A percentile compares a stretch with the other conserved stretches of the same genome.
Evolutionary conservation across 768 basidiomycete genomes (phyloP).

Genomic region (Leucosporidium scottii): DNA sequence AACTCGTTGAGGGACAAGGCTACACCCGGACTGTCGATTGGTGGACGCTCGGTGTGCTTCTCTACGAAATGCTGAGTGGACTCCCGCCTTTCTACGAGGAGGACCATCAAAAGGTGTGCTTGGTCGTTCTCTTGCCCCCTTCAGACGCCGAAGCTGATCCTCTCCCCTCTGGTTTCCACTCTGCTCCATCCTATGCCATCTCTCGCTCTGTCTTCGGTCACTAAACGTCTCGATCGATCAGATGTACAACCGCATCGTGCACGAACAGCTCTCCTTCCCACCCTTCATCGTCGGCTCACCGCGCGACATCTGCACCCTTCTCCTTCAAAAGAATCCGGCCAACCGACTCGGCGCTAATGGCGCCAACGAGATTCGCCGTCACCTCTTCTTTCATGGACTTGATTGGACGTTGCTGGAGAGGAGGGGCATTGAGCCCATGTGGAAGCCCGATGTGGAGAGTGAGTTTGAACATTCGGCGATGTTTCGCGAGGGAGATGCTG

Average conservation of each 20-base stretch:
- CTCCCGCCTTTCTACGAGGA: constrained; percentile 97
- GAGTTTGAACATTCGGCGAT: constrained; percentile 41
- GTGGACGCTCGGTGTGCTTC: constrained; percentile 93
- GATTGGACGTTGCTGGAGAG: constrained; percentile 73
- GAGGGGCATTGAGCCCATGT: constrained; percentile 95
- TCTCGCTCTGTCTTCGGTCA: no score
- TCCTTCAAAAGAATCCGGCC: constrained; percentile 79
- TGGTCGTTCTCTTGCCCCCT: not conserved
- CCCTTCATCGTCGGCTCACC: constrained; percentile 79
- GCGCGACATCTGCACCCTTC: constrained; percentile 70
- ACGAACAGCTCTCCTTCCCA: constrained; percentile 78
- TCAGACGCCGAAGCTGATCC: no score
- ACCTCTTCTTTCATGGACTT: constrained; percentile 87
- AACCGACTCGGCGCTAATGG: constrained; percentile 79
- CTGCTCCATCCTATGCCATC: no score
- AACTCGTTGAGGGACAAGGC: constrained; percentile 46
- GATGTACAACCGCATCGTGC: constrained; percentile 49
- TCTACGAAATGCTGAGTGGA: constrained; percentile 86
- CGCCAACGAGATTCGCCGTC: constrained; percentile 88
- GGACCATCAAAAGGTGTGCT: constrained; percentile 40
- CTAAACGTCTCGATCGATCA: no score
- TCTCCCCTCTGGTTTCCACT: no score
- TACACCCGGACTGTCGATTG: constrained; percentile 68
- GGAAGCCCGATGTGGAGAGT: constrained; percentile 93
- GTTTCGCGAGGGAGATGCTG: not conserved